These are phyloP conservation scores for Decorospora gaudefroyi DNA, from an alignment of 2,329 filamentous ascomycete genomes.

Conservation along the genomic window DNA sequence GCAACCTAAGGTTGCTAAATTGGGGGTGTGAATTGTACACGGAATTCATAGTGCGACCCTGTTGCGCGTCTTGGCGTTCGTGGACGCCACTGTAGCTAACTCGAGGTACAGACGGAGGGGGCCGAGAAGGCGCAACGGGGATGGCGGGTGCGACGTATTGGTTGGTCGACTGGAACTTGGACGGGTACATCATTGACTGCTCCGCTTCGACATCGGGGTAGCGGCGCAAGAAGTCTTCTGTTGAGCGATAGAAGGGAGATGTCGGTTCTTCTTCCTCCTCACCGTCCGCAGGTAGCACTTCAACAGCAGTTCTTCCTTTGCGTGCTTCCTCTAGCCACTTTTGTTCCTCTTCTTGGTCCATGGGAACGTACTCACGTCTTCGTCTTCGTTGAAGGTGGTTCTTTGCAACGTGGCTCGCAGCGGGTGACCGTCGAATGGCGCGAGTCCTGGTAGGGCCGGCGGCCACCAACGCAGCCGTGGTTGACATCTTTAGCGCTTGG, in stretches of 20 bases:
- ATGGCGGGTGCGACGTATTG: conserved; percentile 58
- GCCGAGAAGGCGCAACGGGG: conserved; percentile 64
- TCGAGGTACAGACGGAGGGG: conserved; percentile 60
- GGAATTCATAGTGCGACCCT: conserved; percentile 43
- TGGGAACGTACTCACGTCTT: conserved; percentile 66
- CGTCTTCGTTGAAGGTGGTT: conserved; percentile 61
- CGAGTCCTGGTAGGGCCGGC: conserved; percentile 53
- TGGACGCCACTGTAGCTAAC: conserved; percentile 81
- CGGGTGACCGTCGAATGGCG: conserved; percentile 58
- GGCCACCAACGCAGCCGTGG: conserved; percentile 57
- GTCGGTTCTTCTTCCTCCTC: conserved; percentile 39
- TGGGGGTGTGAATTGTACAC: conserved; percentile 54
- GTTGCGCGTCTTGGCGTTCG: conserved; percentile 55
- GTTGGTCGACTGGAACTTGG: conserved; percentile 46
- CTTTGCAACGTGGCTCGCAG: conserved; percentile 57
- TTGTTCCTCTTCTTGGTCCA: conserved; percentile 79
- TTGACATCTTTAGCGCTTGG: conserved; percentile 63
- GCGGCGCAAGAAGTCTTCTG: conserved; percentile 81
- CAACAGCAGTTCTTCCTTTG: conserved; percentile 62
- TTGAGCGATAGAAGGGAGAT: conserved; percentile 63
- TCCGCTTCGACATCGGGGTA: conserved; percentile 70
- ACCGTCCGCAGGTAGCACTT: conserved; percentile 36
- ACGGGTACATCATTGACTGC: conserved; percentile 60
- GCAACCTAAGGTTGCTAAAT: conserved; percentile 54
- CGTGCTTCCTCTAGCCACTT: conserved; percentile 78